Base-by-base conservation (phyloP, 352 stramenopile genomes). In the Aphanomyces cochlioides region DNA sequence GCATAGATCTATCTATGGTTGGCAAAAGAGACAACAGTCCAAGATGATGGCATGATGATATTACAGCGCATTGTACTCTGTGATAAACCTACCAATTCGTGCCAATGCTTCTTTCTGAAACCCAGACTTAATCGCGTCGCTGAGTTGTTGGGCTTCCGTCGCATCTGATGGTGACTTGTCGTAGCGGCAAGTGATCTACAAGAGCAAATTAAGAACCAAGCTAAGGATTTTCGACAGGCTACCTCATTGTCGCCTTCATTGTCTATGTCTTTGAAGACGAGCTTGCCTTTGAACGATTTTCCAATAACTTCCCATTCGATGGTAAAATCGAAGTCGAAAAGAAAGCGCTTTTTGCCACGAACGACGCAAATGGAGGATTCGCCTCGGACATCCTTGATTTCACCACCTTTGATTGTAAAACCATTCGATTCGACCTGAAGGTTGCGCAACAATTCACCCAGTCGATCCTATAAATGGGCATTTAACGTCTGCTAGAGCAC, bases 221-320 rank as follows among this genome's bases (percentile, higher is more conserved):
- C 28, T 28, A 2, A 28, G 28, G 28, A 2, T 28, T 28, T 0
- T 28, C 28, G 28, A 28, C 28, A 28, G 28, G 28, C 28, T 78
- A 92, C 84, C 77, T 96, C 89, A 63, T 90, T 92, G 58, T 96
- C 85, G 50, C 85, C 85, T 67, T 97, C 89, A 72, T 92, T 93
- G 37, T 79, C 90, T 73, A 96, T 90, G 66, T 97, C 90, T 63
- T 84, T 83, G 77, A 96, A 79, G 28, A 78, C 75, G 71, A 90
- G 87, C 41, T 64, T 86, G 34, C 87, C 88, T 58, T 87, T 89
- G 78, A 79, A 88, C 7, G n/a, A 21, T 36, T 68, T 66, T 21
- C 85, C 78, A 2, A 77, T 75, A 47, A 92, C 59, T 17, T 77
- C 64, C 38, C 93, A 82, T 59, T 93, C 78, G 36, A 95, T 86